phyloP scores from a whole-genome alignment of 768 basidiomycete species.

The Baorangia bicolor region DNA sequence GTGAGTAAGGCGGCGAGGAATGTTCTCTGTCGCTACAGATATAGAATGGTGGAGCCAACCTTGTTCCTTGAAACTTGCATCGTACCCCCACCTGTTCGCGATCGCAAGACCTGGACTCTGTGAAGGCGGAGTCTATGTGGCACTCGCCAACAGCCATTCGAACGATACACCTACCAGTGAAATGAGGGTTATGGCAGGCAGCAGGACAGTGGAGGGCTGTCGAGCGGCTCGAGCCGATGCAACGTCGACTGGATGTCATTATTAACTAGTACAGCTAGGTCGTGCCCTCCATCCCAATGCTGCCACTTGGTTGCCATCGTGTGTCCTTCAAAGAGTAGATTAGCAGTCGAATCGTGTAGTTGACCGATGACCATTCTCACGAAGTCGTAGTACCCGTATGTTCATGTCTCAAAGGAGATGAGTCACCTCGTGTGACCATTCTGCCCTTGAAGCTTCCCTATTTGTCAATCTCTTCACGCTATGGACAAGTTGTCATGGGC shows the following conservation, averaged over 20 bases:
- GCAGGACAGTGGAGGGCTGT: not conserved
- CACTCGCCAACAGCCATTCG: not conserved
- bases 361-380: not conserved
- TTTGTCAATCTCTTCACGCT: not conserved
- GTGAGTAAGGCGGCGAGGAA: not conserved
- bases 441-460: not conserved
- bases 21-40: not conserved
- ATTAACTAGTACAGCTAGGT: conserved; percentile 7
- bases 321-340: conserved; percentile 1
- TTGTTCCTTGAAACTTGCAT: not conserved
- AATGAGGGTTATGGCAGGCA: not conserved
- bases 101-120: not conserved
- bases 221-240: not conserved
- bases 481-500: conserved; percentile 42
- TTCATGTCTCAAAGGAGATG: not conserved
- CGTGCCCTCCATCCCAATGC: not conserved
- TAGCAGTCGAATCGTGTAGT: not conserved
- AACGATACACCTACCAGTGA: not conserved
- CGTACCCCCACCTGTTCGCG: not conserved
- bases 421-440: not conserved
- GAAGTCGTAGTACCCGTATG: no score
- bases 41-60: not conserved
- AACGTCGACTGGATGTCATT: not conserved
- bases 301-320: conserved; percentile 5
- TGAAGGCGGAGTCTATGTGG: not conserved